Conservation (phyloP, 75 land plant genomes). For the Chamaecyparis obtusa region DNA sequence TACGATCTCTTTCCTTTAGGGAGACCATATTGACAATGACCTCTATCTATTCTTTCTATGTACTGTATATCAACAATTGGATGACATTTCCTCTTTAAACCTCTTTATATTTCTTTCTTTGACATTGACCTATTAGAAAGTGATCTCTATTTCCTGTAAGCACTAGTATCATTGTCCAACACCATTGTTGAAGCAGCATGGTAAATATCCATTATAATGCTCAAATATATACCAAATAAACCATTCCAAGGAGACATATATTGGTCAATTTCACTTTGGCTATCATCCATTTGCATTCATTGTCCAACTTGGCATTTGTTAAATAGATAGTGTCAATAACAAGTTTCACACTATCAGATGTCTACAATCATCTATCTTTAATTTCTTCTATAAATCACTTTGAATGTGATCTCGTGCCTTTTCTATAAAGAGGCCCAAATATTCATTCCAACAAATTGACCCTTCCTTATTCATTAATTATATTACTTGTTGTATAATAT, state of each 20-base stretch:
- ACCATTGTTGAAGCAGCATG: conserved; percentile 30
- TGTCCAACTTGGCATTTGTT: conserved; percentile 1
- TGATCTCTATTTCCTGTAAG: conserved; percentile 30
- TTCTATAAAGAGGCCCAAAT: conserved; percentile 45
- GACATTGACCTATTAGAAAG: conserved; percentile 77
- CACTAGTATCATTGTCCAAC: conserved; percentile 22
- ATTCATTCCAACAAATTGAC: conserved; percentile 32
- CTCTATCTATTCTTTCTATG: too few relatives aligned
- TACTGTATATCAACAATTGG: too few relatives aligned
- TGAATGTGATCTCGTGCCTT: conserved; percentile 50
- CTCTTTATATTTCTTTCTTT: too few relatives aligned
- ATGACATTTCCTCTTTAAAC: too few relatives aligned
- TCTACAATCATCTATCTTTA: conserved; percentile 20
- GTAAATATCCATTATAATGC: conserved; percentile 32
- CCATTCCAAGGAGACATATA: conserved; percentile 15
- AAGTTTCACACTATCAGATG: conserved; percentile 58
- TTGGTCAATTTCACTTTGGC: neutral
- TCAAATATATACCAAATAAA: conserved; percentile 37
- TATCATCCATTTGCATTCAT: neutral
- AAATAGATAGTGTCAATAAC: neutral
- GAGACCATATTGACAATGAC: too few relatives aligned
- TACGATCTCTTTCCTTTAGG: too few relatives aligned
- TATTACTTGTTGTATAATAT: too few relatives aligned
- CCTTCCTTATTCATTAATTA: neutral
- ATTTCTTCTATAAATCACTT: conserved; percentile 19